Evolutionary conservation across 2,329 filamentous ascomycete genomes (phyloP).

Genomic region (Sporothrix schenckii): DNA sequence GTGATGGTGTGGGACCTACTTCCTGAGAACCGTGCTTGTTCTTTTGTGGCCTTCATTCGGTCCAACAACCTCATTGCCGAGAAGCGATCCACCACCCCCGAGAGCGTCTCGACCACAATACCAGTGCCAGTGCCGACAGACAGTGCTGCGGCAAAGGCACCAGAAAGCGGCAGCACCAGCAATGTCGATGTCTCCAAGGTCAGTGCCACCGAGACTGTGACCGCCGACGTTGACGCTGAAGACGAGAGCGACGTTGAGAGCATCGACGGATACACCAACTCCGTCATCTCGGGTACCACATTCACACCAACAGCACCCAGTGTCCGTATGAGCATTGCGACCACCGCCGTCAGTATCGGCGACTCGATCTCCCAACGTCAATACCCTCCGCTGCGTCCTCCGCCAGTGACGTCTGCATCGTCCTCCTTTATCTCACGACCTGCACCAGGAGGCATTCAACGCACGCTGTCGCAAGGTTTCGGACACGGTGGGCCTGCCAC

Average conservation of each 20-base stretch:
- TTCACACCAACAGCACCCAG: conserved; percentile 38
- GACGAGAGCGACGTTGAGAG: conserved; percentile 24
- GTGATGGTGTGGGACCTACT: conserved; percentile 64
- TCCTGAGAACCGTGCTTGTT: conserved; percentile 59
- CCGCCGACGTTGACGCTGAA: not conserved
- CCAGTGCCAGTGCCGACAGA: not conserved
- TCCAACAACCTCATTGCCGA: conserved; percentile 57
- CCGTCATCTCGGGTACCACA: conserved; percentile 42
- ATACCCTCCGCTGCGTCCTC: not conserved
- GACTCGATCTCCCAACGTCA: conserved; percentile 21
- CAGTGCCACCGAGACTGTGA: not conserved
- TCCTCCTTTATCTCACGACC: conserved; percentile 20
- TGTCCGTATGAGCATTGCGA: conserved; percentile 36
- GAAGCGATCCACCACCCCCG: conserved; percentile 34
- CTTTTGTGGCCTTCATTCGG: conserved; percentile 62
- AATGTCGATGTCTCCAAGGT: not conserved
- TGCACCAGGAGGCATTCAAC: not conserved
- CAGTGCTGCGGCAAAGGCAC: not conserved
- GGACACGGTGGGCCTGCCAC: not conserved
- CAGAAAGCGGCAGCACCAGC: not conserved
- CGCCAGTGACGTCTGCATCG: not conserved
- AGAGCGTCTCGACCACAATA: not conserved
- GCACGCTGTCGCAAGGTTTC: not conserved
- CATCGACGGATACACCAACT: conserved; percentile 38
- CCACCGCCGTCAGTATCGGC: conserved; percentile 32